Base-by-base conservation (phyloP, 163 green algal species). In the Chlorella variabilis region DNA sequence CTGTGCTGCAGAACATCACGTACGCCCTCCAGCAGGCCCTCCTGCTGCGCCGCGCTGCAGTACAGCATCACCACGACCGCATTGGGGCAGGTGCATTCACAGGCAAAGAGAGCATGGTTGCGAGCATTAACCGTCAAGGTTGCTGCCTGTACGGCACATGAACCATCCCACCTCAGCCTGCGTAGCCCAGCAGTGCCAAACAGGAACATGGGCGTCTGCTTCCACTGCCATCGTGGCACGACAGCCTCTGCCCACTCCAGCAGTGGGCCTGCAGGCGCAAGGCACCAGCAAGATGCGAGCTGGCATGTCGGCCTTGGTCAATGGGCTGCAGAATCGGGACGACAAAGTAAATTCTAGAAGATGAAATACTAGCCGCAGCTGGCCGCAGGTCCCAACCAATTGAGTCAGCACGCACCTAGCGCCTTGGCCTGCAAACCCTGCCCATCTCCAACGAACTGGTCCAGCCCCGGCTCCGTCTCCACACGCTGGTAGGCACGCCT, bases 401-500 rank as follows among this genome's bases (percentile, higher is more conserved):
- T 2, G 18, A 63, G 5, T 33, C 31, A 70, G n/a, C 13, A 63
- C 75, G 25, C 61, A 75, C 76, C 84, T 31, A 96, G 75, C 0
- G 91, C 90, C 23, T 48, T 1, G 4, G 39, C n/a, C 41, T 66
- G 31, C 41, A 91, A 65, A 6, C 82, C 89, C 42, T 63, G 51
- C 18, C 6, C 3, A 36, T 75, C 70, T 2, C 36, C 36, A 25
- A 41, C 69, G 36, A 91, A 95, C 2, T 56, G 54, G 54, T 95
- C 91, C 61, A 97, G 73, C 1, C 92, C 93, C 13, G 92, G 92
- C 80, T 94, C 84, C 8, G 93, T 97, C 80, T 97, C 93, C 61
- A 97, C 91, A 0, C 93, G 87, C 65, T 95, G 78, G 78, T 95
- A 90, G 61, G 83, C 84, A 1, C 85, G 62, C 54, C 80, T 69